Base-by-base conservation (phyloP, 2,329 filamentous ascomycete species). In the Stagonosporopsis cucurbitacearum region DNA sequence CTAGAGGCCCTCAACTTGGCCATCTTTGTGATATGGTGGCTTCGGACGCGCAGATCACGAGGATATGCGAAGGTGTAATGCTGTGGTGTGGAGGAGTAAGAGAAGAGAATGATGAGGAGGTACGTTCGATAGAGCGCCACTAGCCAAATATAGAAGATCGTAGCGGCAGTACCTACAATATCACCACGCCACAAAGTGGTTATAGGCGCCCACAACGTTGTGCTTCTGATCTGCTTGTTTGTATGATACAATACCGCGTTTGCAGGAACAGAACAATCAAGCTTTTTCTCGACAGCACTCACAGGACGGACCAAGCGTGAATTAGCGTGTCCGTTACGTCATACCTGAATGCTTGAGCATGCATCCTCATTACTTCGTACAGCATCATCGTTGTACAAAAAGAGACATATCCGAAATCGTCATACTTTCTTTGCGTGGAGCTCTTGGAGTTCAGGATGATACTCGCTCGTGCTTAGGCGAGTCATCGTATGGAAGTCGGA, bases 1-100 rank as follows among this genome's bases (percentile, higher is more conserved):
- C 25, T 67, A 28, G 64, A 67, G 37, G 37, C 49, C n/a, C 9
- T 62, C 35, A 67, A 65, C 36, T 37, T 67, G 7, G 9, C 49
- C 13, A 28, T 65, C 2, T 65, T 67, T 28, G 36, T 60, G 0
- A 40, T 61, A 3, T 67, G 62, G 62, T 61, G 54, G 48, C 28
- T 63, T 4, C 52, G 23, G 20, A 57, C 54, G 32, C 57, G 55
- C 43, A 40, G 49, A 3, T 52, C 63, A 7, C 52, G 49, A 20
- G 56, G 56, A 19, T 66, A 66, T 22, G 45, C 58, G 22, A 60
- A 59, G 42, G 51, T 64, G 30, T 53, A 39, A 26, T 40, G 9
- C 26, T n/a, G 40, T 37, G 25, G 23, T 40, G 19, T 15, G 8
- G 13, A n/a, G 13, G 30, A n/a, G n/a, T n/a, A 15, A 2, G 6